Base-by-base conservation (phyloP, 2,329 filamentous ascomycete species). In the Fusarium hostae region DNA sequence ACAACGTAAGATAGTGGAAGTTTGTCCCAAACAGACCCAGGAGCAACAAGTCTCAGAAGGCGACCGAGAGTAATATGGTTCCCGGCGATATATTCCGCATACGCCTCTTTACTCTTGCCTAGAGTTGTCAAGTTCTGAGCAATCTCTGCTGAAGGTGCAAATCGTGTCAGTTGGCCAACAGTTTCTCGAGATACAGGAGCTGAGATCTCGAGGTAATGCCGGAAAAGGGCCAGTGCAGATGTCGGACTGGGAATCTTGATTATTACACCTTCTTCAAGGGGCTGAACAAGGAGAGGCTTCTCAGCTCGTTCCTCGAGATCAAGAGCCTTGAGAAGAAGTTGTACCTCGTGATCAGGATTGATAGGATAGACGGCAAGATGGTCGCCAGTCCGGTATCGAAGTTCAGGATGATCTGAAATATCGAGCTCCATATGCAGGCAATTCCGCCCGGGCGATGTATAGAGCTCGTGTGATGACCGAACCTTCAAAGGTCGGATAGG, bases 101-200 rank as follows among this genome's bases (percentile, higher is more conserved):
- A 79, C 0, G 60, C 44, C 24, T 70, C 51, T 47, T 75, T 77
- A 22, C 73, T 68, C 43, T 74, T 75, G 5, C 70, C 55, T 4
- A 76, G 51, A 11, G 57, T 16, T 3, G 54, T 10, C 11, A 76
- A 24, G 1, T 30, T n/a, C 22, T 41, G 37, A 6, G 63, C 24
- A 30, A 86, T 81, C 0, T 90, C 76, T 50, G 30, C 84, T 1
- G 89, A 84, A 78, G 87, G 86, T 41, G 85, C 82, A 20, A 91
- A 82, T 77, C 87, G 88, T 34, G 63, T 59, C 4, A 76, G 28
- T 6, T 66, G 63, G 0, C 63, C 59, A 15, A 77, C 66, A 0
- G 87, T 83, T 0, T 90, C 77, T 12, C 85, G 82, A 79, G 66
- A 77, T 9, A 80, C 73, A 1, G 74, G 73, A 6, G 73, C 78